Evolutionary conservation across 176 grass and related monocot genomes (phyloP).

Genomic region (Oryza punctata): DNA sequence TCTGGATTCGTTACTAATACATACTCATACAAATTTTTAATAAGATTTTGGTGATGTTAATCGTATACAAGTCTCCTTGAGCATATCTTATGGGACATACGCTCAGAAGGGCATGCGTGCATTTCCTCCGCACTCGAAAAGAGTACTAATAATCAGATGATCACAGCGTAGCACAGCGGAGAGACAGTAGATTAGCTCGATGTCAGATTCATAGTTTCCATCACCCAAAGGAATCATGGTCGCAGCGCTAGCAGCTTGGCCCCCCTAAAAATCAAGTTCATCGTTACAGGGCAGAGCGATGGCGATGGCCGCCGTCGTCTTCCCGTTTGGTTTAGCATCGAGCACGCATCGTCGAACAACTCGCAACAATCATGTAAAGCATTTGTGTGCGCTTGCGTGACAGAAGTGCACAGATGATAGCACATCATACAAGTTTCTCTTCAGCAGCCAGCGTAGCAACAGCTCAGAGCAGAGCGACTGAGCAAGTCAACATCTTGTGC

Average conservation of each 20-base stretch:
- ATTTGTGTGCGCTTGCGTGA: neutral
- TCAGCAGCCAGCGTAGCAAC: slow-evolving; percentile 1
- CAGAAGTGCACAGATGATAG: neutral
- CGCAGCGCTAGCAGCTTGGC: neutral
- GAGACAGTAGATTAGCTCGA: neutral
- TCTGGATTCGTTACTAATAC: too few relatives aligned
- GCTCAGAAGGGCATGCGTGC: too few relatives aligned
- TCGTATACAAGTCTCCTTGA: too few relatives aligned
- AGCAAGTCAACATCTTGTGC: neutral
- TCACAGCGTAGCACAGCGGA: too few relatives aligned
- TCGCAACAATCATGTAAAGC: neutral
- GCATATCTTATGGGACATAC: too few relatives aligned
- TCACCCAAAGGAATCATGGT: neutral
- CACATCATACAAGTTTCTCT: neutral
- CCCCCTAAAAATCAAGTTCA: neutral
- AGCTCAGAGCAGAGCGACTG: neutral
- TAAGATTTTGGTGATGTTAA: too few relatives aligned
- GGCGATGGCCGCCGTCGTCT: neutral
- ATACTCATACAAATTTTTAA: too few relatives aligned
- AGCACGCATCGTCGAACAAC: neutral
- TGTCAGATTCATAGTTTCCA: neutral
- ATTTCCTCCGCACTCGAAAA: too few relatives aligned
- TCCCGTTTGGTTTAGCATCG: neutral
- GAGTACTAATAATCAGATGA: too few relatives aligned
- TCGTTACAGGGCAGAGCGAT: neutral